phyloP scores from a whole-genome alignment of 192 early-diverging fungal species.

The Oehlia diaphana region DNA sequence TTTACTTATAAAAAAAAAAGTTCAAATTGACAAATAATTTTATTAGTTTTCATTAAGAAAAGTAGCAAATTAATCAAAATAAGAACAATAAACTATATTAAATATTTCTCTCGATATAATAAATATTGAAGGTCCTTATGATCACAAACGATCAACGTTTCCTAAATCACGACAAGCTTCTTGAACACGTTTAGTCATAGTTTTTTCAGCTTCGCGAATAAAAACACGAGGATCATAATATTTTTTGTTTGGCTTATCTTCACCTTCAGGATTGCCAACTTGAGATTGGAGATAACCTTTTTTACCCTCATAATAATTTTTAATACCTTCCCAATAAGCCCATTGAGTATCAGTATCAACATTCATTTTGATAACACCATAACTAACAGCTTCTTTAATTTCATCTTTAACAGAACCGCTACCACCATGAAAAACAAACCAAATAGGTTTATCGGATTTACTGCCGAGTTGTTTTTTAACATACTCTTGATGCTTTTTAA shows the following conservation, averaged over 20 bases:
- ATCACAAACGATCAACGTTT: slow-evolving; percentile 67
- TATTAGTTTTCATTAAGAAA: too few species aligned
- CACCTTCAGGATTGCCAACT: slow-evolving; percentile 95
- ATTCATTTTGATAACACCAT: slow-evolving; percentile 99
- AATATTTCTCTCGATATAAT: too few species aligned
- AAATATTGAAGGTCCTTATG: not conserved
- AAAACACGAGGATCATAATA: slow-evolving; percentile 96
- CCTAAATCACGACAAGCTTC: slow-evolving; percentile 78
- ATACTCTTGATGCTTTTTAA: slow-evolving; percentile 86
- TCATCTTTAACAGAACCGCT: slow-evolving; percentile 82
- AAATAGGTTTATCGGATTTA: slow-evolving; percentile 76
- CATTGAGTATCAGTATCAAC: slow-evolving; percentile 99
- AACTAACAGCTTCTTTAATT: slow-evolving; percentile 75
- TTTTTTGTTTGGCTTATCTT: slow-evolving; percentile 99
- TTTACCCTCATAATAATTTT: slow-evolving; percentile 84
- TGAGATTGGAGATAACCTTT: slow-evolving; percentile 88
- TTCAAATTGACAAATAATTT: too few species aligned
- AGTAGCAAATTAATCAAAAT: too few species aligned
- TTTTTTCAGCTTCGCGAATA: slow-evolving; percentile 88
- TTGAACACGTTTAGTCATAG: slow-evolving; percentile 80
- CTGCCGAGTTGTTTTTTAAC: slow-evolving; percentile 68
- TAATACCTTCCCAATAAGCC: slow-evolving; percentile 90
- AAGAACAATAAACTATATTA: too few species aligned
- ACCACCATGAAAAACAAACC: slow-evolving; percentile 98
- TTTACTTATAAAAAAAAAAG: too few species aligned